A percentile compares a stretch with the other conserved stretches of the same genome.
Conservation (phyloP, 106 monocot genomes). For the Apostasia shenzhenica region DNA sequence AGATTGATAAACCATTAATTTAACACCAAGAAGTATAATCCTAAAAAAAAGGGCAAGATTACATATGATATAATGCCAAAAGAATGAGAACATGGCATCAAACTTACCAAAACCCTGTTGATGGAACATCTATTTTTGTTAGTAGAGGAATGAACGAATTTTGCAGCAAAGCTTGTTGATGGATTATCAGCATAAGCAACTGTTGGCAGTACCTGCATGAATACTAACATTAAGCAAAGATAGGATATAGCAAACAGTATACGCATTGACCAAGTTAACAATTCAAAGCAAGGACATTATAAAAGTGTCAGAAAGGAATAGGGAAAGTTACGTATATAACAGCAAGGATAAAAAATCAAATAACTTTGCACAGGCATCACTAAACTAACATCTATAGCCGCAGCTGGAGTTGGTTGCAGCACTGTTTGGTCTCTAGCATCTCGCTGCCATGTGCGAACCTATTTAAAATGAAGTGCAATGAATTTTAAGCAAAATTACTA, state of each 20-base stretch:
- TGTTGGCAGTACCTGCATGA: slow-evolving; percentile 86
- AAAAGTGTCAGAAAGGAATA: background rate
- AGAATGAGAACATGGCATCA: background rate
- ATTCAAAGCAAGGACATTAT: background rate
- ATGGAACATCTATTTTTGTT: slow-evolving; percentile 98
- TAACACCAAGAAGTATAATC: too few relatives aligned
- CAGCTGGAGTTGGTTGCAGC: slow-evolving; percentile 88
- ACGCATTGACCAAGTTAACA: background rate
- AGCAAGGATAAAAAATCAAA: background rate
- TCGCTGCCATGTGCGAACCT: slow-evolving; percentile 92
- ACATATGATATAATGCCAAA: background rate
- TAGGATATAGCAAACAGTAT: slow-evolving; percentile 1
- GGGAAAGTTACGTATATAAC: background rate
- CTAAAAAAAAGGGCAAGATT: background rate
- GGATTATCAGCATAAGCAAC: slow-evolving; percentile 92
- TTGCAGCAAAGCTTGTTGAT: slow-evolving; percentile 92
- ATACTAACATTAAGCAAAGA: slow-evolving; percentile 6
- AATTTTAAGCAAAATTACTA: too few relatives aligned
- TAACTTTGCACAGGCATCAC: background rate
- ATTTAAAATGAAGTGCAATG: slow-evolving; percentile 4
- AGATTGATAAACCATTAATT: background rate
- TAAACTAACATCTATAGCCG: slow-evolving; percentile 75
- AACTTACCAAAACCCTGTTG: slow-evolving; percentile 87
- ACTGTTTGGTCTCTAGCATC: slow-evolving; percentile 69
- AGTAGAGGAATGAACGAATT: slow-evolving; percentile 96